Evolutionary conservation across 2,329 filamentous ascomycete genomes (phyloP).

Genomic region (Aspergillus floridensis): DNA sequence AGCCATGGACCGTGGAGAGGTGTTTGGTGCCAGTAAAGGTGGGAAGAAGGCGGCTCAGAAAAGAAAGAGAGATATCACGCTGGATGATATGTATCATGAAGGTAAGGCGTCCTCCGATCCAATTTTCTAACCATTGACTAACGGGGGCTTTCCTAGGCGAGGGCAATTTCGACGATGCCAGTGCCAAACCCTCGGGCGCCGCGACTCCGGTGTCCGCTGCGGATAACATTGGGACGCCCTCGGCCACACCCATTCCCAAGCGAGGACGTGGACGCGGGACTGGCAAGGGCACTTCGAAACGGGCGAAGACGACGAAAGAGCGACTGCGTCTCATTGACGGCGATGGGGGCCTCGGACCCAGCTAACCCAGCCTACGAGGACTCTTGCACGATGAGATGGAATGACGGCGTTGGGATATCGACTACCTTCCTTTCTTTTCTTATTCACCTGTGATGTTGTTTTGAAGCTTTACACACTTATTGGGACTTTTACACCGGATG

Average conservation of each 20-base stretch:
- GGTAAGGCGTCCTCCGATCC: conserved; percentile 60
- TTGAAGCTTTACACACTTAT: conserved; percentile 2
- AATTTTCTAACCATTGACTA: conserved; percentile 3
- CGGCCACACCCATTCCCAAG: conserved; percentile 47
- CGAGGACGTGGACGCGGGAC: conserved; percentile 57
- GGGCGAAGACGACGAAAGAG: conserved; percentile 59
- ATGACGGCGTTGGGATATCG: conserved; percentile 16
- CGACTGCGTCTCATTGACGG: conserved; percentile 46
- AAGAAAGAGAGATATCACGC: conserved; percentile 58
- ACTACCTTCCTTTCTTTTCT: conserved; percentile 4
- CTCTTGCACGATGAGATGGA: conserved; percentile 11
- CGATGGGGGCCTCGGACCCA: conserved; percentile 37
- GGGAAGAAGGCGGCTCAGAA: conserved; percentile 61
- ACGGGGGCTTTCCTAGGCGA: conserved; percentile 63
- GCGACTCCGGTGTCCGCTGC: conserved; percentile 70
- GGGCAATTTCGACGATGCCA: conserved; percentile 87
- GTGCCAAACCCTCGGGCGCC: conserved; percentile 77
- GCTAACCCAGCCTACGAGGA: conserved; percentile 9
- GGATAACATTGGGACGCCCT: conserved; percentile 45
- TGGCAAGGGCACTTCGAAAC: conserved; percentile 58
- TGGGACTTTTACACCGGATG: conserved; percentile 4
- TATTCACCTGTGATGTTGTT: conserved; percentile 7
- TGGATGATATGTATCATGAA: conserved; percentile 99
- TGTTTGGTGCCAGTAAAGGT: conserved; percentile 58
- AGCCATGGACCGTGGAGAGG: conserved; percentile 67